phyloP scores from a whole-genome alignment of 2,329 filamentous ascomycete species.

The Xylaria sp. region DNA sequence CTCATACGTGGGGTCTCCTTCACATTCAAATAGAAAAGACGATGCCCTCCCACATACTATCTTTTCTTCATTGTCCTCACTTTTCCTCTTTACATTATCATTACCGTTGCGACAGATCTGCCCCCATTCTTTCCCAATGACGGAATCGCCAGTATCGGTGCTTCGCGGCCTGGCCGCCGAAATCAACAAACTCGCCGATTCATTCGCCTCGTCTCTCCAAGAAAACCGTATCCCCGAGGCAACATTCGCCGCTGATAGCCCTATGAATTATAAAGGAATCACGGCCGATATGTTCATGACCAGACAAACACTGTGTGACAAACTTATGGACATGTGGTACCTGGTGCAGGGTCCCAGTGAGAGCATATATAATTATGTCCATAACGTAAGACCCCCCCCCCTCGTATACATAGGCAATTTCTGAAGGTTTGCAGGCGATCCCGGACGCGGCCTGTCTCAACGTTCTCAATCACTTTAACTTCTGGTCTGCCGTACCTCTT shows the following conservation, averaged over 20 bases:
- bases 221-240: conserved; percentile 51
- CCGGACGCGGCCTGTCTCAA: conserved; percentile 53
- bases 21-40: background rate
- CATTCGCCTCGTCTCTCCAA: conserved; percentile 48
- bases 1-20: background rate
- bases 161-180: conserved; percentile 51
- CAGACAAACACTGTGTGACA: conserved; percentile 51
- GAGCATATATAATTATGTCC: conserved; percentile 53
- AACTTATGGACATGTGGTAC: conserved; percentile 53
- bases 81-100: background rate
- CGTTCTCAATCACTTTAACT: conserved; percentile 57
- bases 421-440: conserved; percentile 43
- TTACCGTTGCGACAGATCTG: background rate
- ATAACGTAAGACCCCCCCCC: conserved; percentile 42
- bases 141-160: conserved; percentile 39
- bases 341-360: conserved; percentile 55
- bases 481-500: conserved; percentile 57
- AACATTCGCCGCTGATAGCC: conserved; percentile 51
- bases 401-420: background rate
- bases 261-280: conserved; percentile 48
- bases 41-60: too few relatives aligned
- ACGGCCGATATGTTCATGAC: conserved; percentile 50
- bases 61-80: background rate
- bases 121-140: conserved; percentile 32
- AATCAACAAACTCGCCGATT: conserved; percentile 50